Base-by-base conservation (phyloP, 164 flowering plant species). In the Annona cherimola region DNA sequence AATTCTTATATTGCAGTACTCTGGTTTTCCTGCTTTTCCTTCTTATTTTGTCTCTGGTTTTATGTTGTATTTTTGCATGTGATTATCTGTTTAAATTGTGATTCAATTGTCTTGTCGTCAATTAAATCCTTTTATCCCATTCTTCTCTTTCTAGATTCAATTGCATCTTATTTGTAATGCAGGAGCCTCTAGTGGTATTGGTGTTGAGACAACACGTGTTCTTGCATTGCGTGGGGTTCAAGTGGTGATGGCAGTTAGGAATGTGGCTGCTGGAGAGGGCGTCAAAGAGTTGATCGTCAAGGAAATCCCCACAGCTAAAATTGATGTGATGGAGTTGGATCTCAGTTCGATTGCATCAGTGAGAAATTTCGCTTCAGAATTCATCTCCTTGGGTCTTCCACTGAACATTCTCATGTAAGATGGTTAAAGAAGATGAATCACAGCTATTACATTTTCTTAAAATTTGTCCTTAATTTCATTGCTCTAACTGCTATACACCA, bases 121-220 rank as follows among this genome's bases (percentile, higher is more conserved):
- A 40, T 45, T 8, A 64, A 26, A 26, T 26, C 35, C 35, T 26
- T 26, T 26, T 26, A 26, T 26, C 35, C 35, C 35, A 26, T 26
- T 26, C 35, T 26, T 26, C 35, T 26, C 35, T 26, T 26, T 26
- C 35, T 26, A 26, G 35, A 26, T 26, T 26, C 35, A 26, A 5
- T 44, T 3, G 5, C 35, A 66, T 66, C 57, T 50, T 43, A 43
- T 18, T 44, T 43, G 45, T 67, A n/a, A 69, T 76, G 75, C 81
- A 93, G 98, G 98, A 68, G 94, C 94, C 69, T 85, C 97, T 43
- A 87, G 89, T 83, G 97, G 97, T 41, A 84, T 91, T 74, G 97
- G 97, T n/a, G 61, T 71, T 35, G 97, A 91, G 77, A 90, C 92
- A 1, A 55, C 97, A n/a, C 85, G 93, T 43, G 87, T 87, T 76